These are phyloP conservation scores for Macaranga tanarius DNA, from an alignment of 441 rosid genomes.

Conservation along the genomic window DNA sequence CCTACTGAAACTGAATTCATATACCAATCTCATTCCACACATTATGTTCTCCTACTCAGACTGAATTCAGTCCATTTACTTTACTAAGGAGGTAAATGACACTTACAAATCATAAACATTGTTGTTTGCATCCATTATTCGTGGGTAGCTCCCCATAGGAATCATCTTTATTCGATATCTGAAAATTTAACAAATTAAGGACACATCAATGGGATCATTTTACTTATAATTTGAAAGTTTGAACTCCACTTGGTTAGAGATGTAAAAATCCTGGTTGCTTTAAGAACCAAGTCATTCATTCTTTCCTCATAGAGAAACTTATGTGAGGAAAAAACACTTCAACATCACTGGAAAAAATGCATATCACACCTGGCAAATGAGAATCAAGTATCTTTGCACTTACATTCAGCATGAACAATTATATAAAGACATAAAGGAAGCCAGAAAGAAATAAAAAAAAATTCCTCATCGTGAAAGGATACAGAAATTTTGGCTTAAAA, in stretches of 20 bases:
- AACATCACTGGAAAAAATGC: neutral
- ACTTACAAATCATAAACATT: slow-evolving; percentile 90
- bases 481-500: slow-evolving; percentile 88
- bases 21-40: neutral
- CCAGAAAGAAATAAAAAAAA: slow-evolving; percentile 3
- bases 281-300: slow-evolving; percentile 10
- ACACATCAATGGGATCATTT: slow-evolving; percentile 1
- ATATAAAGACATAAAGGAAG: neutral
- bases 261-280: neutral
- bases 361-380: neutral
- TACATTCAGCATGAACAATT: neutral
- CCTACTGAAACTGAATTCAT: neutral
- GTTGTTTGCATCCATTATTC: slow-evolving; percentile 80
- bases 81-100: neutral
- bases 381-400: neutral
- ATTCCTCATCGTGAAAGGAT: slow-evolving; percentile 48
- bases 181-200: slow-evolving; percentile 41
- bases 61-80: neutral
- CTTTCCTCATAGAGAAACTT: slow-evolving; percentile 6
- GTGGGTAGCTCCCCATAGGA: slow-evolving; percentile 98
- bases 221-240: neutral
- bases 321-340: slow-evolving; percentile 10
- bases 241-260: neutral
- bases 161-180: slow-evolving; percentile 88
- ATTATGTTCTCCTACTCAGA: slow-evolving; percentile 1